phyloP scores from a whole-genome alignment of 345 rosid species.

The Aethionema arabicum region DNA sequence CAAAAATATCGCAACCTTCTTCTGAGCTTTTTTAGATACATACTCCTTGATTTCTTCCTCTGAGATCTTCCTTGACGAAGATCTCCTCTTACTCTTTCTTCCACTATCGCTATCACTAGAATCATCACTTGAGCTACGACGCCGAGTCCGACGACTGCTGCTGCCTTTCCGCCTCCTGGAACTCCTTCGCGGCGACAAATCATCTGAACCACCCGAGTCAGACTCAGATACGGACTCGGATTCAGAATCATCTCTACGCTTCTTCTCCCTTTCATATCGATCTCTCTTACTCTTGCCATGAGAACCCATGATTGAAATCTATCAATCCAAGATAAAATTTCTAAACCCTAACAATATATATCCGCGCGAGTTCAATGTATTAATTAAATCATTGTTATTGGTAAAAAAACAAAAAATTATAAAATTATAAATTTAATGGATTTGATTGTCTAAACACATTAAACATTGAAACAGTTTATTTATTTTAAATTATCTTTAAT shows the following conservation, averaged over 20 bases:
- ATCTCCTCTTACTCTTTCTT: conserved; percentile 47
- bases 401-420: too few species aligned
- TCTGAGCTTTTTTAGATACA: conserved; percentile 73
- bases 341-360: not conserved
- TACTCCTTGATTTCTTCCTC: conserved; percentile 74
- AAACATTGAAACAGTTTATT: too few species aligned
- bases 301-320: conserved; percentile 21
- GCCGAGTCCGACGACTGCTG: conserved; percentile 32
- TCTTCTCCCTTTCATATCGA: conserved; percentile 12
- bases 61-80: conserved; percentile 50
- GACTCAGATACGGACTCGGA: conserved; percentile 38
- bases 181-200: conserved; percentile 37
- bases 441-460: too few species aligned
- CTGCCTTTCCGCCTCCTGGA: conserved; percentile 42
- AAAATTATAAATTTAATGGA: too few species aligned
- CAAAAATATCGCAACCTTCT: conserved; percentile 48
- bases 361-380: too few species aligned
- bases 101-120: conserved; percentile 43
- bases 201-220: conserved; percentile 32
- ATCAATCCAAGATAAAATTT: conserved; percentile 7
- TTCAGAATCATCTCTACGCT: conserved; percentile 35
- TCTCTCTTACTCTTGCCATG: conserved; percentile 29
- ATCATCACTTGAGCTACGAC: conserved; percentile 27
- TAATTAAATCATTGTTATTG: too few species aligned
- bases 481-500: too few species aligned